Evolutionary conservation across 2,329 filamentous ascomycete genomes (phyloP), one percentile per base, ranked within the genome.

Genomic region (Bipolaris bicolor): DNA sequence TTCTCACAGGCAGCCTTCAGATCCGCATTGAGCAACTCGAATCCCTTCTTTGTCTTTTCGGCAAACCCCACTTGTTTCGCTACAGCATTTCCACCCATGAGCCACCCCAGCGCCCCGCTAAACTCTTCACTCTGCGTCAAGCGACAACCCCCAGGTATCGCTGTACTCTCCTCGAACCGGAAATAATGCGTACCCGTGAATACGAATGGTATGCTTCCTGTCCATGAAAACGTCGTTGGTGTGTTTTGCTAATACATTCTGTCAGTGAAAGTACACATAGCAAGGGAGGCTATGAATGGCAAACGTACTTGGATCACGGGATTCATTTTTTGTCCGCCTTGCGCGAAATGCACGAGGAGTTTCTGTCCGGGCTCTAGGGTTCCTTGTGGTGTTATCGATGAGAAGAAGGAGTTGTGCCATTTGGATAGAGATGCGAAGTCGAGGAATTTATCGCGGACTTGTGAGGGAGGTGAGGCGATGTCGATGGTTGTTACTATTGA

Each of bases 71-170:
- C n/a, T 26, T 45, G 26, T 40, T 49, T 40, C 6, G 53, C 66
- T 24, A 65, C 39, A 15, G 58, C 40, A 40, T 41, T 53, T 3
- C 50, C 57, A 4, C 64, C 58, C 51, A 67, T 63, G 18, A 61
- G 5, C n/a, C 52, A 66, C 13, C 51, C 46, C 33, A 69, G n/a
- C 15, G 44, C 34, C 4, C 67, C 67, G 2, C 50, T 55, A 22
- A 69, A 69, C 1, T 13, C 41, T 26, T 69, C 67, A 31, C 64
- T 52, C 45, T 69, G 65, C 5, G 50, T 50, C n/a, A 68, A 67
- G 3, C 51, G 60, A 7, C 65, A 68, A 7, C 64, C 64, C 0
- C 60, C 58, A 0, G 61, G 61, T 0, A 52, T 54, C 0, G 6
- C 37, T 1, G 11, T 39, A n/a, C 60, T 63, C 1, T 57, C 55